Evolutionary conservation across 306 rosid genomes (phyloP).

Genomic region (Betula pendula): DNA sequence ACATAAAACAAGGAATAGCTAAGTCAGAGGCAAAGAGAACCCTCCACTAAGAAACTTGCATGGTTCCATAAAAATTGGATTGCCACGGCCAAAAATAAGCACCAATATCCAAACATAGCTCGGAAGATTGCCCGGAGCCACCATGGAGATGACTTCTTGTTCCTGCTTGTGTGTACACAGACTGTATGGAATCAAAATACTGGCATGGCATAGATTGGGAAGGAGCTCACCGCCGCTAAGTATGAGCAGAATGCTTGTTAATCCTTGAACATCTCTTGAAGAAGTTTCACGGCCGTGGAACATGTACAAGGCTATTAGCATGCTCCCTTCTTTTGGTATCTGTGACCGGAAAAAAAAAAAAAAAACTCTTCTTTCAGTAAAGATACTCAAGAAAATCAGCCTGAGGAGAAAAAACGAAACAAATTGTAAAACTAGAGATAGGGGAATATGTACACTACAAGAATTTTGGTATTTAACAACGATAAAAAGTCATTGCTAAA

Average conservation of each 20-base stretch:
- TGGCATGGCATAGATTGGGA: conserved; percentile 58
- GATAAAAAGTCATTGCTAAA: no score
- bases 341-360: neutral
- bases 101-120: conserved; percentile 29
- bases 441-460: no score
- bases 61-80: conserved; percentile 38
- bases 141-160: conserved; percentile 47
- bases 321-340: conserved; percentile 50
- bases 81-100: conserved; percentile 42
- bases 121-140: conserved; percentile 39
- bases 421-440: neutral
- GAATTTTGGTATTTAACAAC: no score
- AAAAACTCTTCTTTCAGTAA: neutral
- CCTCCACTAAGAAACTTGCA: conserved; percentile 46
- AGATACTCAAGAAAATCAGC: neutral
- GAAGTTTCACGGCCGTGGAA: conserved; percentile 39
- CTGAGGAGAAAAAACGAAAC: no score
- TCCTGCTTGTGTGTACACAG: conserved; percentile 43
- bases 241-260: conserved; percentile 42
- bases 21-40: conserved; percentile 49
- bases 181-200: conserved; percentile 50
- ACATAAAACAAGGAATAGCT: conserved; percentile 52
- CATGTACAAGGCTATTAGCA: conserved; percentile 35
- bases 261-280: conserved; percentile 30
- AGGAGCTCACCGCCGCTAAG: conserved; percentile 39